phyloP scores from a whole-genome alignment of 352 stramenopile genomes.

The Phytophthora cactorum region DNA sequence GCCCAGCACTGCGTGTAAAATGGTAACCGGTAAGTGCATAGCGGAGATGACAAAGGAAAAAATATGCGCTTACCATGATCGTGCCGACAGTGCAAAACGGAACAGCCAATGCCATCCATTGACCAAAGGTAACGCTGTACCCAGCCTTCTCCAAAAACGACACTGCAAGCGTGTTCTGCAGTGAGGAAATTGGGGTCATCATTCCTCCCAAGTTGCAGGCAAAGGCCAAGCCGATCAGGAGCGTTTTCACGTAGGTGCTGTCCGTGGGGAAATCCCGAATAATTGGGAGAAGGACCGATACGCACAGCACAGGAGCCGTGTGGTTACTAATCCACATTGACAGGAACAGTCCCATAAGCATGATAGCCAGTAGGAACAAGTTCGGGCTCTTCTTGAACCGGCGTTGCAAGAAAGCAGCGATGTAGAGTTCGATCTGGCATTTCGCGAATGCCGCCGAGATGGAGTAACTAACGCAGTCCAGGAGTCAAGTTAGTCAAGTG shows the following conservation, averaged over 20 bases:
- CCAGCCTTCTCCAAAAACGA: constrained; percentile 89
- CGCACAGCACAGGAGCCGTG: constrained; percentile 92
- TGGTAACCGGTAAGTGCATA: constrained; percentile 9
- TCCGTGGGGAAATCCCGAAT: constrained; percentile 88
- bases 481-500: constrained; percentile 1
- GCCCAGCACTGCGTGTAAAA: constrained; percentile 75
- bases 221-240: constrained; percentile 93
- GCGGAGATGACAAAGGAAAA: constrained; percentile 6
- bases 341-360: constrained; percentile 93
- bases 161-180: constrained; percentile 90
- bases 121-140: constrained; percentile 89
- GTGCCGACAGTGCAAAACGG: constrained; percentile 90
- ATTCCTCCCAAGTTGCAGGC: constrained; percentile 94
- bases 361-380: constrained; percentile 92
- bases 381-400: constrained; percentile 91
- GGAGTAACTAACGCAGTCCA: constrained; percentile 49
- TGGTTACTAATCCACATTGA: constrained; percentile 96
- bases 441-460: constrained; percentile 92
- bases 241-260: constrained; percentile 89
- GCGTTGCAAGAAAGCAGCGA: constrained; percentile 88
- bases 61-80: constrained; percentile 62
- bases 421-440: constrained; percentile 93
- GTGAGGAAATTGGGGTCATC: constrained; percentile 93
- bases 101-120: constrained; percentile 91
- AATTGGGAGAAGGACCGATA: constrained; percentile 90